Base-by-base conservation (phyloP, 2,329 filamentous ascomycete genomes). In the Aspergillus piperis region DNA sequence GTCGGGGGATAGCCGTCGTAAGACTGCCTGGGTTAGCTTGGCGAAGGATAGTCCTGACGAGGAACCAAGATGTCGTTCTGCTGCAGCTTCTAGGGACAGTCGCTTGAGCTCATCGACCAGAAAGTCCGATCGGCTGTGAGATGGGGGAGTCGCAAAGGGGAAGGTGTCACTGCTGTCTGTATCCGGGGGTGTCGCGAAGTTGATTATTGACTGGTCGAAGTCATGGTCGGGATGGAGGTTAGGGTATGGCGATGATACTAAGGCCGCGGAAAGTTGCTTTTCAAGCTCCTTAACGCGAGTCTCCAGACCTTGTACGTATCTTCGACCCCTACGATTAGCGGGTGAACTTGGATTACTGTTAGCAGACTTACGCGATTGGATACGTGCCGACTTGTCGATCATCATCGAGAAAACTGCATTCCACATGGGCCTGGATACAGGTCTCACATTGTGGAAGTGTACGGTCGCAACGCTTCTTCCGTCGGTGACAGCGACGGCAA, bases 21-120 rank as follows among this genome's bases (percentile, higher is more conserved):
- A 71, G 2, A 81, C 73, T 1, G 71, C 72, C 53, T 81, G 78
- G 0, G 78, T 80, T 11, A 81, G 69, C 38, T 75, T 76, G 5
- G 80, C 80, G 61, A 82, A 81, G 0, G 78, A 78, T 1, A 81
- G 58, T 0, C 80, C 80, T 0, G 80, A 81, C 0, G 78, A 74
- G 0, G 78, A 78, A 2, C 80, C 79, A 4, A 82, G 63, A 60
- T 81, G 76, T 3, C 78, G 71, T 39, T 82, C 80, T 8, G 79
- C 79, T 0, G 77, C 72, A 1, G 79, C 80, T 55, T 81, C 77
- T 0, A 81, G 67, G 0, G 79, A 80, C 2, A 81, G 64, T 0
- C 69, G 61, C 49, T 75, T 74, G 7, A 80, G 69, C 62, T 77
- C 77, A 13, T 73, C 67, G 25, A 66, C 72, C 25, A 78, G 68